A percentile compares a stretch with the other conserved stretches of the same genome.
phyloP scores from a whole-genome alignment of 495 filamentous ascomycete species.

The Astrocystis sublimbata region DNA sequence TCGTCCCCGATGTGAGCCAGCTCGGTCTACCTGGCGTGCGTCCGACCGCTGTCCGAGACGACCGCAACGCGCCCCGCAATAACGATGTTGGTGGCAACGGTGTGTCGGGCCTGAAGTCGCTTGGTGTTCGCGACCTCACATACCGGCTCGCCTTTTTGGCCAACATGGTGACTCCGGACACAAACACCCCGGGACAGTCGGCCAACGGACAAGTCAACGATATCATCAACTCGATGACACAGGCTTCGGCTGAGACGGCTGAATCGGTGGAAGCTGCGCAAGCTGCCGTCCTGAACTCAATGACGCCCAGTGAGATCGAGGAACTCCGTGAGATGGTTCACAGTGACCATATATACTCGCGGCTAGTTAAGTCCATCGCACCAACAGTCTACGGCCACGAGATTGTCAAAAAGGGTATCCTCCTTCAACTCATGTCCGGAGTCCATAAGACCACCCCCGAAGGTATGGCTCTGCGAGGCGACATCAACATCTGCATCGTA shows the following conservation, averaged over 20 bases:
- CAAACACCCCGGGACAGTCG: conserved; percentile 65
- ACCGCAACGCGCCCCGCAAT: conserved; percentile 66
- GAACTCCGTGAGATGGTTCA: conserved; percentile 93
- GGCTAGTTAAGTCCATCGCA: conserved; percentile 93
- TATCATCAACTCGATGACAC: conserved; percentile 78
- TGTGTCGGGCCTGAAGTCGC: conserved; percentile 83
- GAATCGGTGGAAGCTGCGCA: conserved; percentile 81
- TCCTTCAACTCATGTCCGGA: conserved; percentile 91
- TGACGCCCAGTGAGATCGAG: conserved; percentile 82
- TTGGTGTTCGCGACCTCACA: conserved; percentile 93
- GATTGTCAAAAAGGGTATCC: conserved; percentile 94
- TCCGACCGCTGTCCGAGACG: conserved; percentile 84
- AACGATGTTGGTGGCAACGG: conserved; percentile 79
- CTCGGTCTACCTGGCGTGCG: conserved; percentile 85
- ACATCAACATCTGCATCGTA: conserved; percentile 98
- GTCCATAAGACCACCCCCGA: conserved; percentile 88
- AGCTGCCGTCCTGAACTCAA: conserved; percentile 78
- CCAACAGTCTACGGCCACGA: conserved; percentile 97
- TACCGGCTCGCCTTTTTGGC: conserved; percentile 97
- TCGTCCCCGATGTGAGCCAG: conserved; percentile 96
- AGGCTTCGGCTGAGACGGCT: conserved; percentile 60
- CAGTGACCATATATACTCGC: conserved; percentile 88
- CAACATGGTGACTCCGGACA: conserved; percentile 95
- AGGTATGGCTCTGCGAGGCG: conserved; percentile 89
- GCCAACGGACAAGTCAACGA: conserved; percentile 54